A percentile compares a stretch with the other conserved stretches of the same genome.
These are phyloP conservation scores for Trichoderma koningii DNA, from an alignment of 2,329 filamentous ascomycete species.

Conservation along the genomic window DNA sequence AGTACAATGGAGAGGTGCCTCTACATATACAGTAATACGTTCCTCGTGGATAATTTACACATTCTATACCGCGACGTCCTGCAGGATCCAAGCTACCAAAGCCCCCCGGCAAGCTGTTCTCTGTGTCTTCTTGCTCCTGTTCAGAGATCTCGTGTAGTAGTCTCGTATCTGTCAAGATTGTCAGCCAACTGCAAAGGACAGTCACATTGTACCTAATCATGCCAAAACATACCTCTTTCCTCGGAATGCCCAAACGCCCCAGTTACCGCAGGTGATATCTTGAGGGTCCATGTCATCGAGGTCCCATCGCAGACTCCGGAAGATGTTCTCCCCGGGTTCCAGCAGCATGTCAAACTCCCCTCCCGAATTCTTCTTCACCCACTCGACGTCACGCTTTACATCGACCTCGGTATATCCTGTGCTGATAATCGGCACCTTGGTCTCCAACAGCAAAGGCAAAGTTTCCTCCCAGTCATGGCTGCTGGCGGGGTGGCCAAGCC, in stretches of 20 bases:
- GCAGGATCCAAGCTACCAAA: background rate
- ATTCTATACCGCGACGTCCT: background rate
- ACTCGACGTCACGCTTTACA: slow-evolving; percentile 88
- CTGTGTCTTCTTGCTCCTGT: background rate
- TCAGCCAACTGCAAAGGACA: slow-evolving; percentile 37
- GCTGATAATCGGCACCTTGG: slow-evolving; percentile 90
- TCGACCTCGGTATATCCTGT: slow-evolving; percentile 97
- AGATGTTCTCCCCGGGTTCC: slow-evolving; percentile 89
- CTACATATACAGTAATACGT: slow-evolving; percentile 5
- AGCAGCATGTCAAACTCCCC: slow-evolving; percentile 92
- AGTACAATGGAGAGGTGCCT: slow-evolving; percentile 22
- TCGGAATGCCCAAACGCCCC: slow-evolving; percentile 95
- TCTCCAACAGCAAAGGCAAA: slow-evolving; percentile 85
- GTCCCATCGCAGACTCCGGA: slow-evolving; percentile 94
- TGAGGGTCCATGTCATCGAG: slow-evolving; percentile 93
- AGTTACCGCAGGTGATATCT: slow-evolving; percentile 93
- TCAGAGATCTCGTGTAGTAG: slow-evolving; percentile 55
- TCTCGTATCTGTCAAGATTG: slow-evolving; percentile 57
- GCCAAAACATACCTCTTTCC: slow-evolving; percentile 76
- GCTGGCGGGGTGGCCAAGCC: slow-evolving; percentile 89
- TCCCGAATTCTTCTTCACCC: slow-evolving; percentile 80
- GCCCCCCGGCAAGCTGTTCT: background rate
- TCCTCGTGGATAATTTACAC: background rate
- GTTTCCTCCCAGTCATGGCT: slow-evolving; percentile 94
- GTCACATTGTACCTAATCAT: background rate